Evolutionary conservation across 108 stramenopile genomes (phyloP), one percentile per base, ranked within the genome.

Genomic region (Cyclotella sp.): DNA sequence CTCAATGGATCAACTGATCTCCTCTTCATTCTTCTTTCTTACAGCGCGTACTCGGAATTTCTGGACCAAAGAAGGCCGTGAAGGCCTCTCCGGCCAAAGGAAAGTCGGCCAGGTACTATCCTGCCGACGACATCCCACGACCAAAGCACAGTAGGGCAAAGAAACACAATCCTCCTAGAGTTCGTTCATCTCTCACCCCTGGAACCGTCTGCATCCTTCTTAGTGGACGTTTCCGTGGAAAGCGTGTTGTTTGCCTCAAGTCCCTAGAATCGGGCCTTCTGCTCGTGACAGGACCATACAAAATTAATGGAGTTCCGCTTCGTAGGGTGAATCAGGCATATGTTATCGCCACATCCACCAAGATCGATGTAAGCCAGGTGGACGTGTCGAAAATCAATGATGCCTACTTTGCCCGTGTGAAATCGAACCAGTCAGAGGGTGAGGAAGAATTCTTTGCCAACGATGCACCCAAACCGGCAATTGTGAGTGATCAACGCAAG

Each of bases 301-400:
- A 93, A 85, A 89, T 99, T 75, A 99, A 99, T 84, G 99, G 99
- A 51, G 97, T 98, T 18, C 99, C 99, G 26, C 85, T 99, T 53
- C 96, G 98, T 60, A 97, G 99, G 54, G 97, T 99, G 30, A 98
- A 98, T 86, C 97, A 96, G 87, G 96, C 97, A 19, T 99, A 99
- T 78, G 98, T 98, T 14, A 99, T 99, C 79, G 99, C 94, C 54
- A 99, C 99, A 22, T 95, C 96, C 59, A 96, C 97, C 73, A 97
- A 91, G 88, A 85, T 99, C 14, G 97, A 98, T 90, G 83, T 99
- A 26, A 80, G 77, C 22, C 73, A 84, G 47, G 97, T 98, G 0
- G 92, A 98, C 64, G 96, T 97, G 51, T 78, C 92, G 34, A 77
- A 71, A 41, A 82, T 97, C 69, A 84, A 90, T 68, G 98, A 99